Evolutionary conservation across 148 eudicot genomes (phyloP), one percentile per base, ranked within the genome.

Genomic region (Silene uniflora): DNA sequence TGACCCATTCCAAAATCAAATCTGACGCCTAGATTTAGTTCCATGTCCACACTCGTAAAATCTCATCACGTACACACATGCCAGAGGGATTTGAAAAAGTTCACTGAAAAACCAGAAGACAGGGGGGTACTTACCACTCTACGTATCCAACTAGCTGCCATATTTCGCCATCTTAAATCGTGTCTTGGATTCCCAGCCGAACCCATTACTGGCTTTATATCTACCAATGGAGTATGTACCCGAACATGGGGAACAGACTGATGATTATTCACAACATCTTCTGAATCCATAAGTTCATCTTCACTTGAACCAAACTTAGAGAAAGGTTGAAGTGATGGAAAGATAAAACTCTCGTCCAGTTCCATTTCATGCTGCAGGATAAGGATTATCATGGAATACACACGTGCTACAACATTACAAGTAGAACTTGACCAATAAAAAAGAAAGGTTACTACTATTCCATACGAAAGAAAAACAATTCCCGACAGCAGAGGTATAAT

Each of bases 241-340:
- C 83, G 76, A 77, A 77, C 79, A 68, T 82, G 73, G 44, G 88
- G 90, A 61, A 70, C 72, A 47, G 82, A 77, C 10, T 76, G 82
- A 71, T 83, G 89, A 81, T 78, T 85, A 63, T 84, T 85, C 21
- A 81, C 81, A 81, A 86, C 74, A 59, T 95, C 97, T 87, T 95
- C 99, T 19, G 91, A 84, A 73, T 95, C 99, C 81, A 92, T 76
- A 84, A 87, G 83, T 80, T 95, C 99, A 73, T 95, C 99, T 75
- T 95, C 99, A 59, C 92, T 90, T 22, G 93, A 91, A 72, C 81
- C 92, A 67, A 88, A 85, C 84, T 88, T 92, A 73, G 97, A 86
- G 79, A 89, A 88, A 62, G 97, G 77, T 76, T 88, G 88, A 72
- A 89, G 84, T 83, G 94, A 87, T 55, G 92, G 90, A 59, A 88